These are phyloP conservation scores for Jackrogersella multiformis DNA, from an alignment of 495 filamentous ascomycete species.

Conservation along the genomic window DNA sequence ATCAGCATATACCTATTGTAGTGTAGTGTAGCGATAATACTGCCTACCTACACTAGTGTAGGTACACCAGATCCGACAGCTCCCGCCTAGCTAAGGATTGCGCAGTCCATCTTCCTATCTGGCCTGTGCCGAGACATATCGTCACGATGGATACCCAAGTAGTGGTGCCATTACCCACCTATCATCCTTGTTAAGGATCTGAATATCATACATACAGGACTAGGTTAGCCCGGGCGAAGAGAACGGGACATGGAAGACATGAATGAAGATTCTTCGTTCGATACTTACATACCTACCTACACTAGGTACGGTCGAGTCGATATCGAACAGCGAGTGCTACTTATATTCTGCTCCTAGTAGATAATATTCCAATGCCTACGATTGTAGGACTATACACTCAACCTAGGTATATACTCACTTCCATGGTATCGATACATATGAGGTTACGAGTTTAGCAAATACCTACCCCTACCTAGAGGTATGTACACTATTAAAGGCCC, in stretches of 20 bases:
- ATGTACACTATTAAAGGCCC: too few relatives aligned
- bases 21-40: too few relatives aligned
- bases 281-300: background rate
- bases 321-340: conserved; percentile 7
- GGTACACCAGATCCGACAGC: too few relatives aligned
- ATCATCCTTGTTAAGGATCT: conserved; percentile 32
- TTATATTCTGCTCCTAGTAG: background rate
- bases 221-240: conserved; percentile 3
- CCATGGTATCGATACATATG: background rate
- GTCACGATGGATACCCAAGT: conserved; percentile 10
- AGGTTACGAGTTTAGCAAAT: background rate
- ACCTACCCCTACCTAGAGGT: too few relatives aligned
- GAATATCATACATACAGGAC: conserved; percentile 41
- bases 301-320: too few relatives aligned
- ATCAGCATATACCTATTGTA: too few relatives aligned
- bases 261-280: conserved; percentile 2
- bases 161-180: conserved; percentile 56
- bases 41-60: too few relatives aligned
- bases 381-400: background rate
- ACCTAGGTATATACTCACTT: background rate
- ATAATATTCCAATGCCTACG: background rate
- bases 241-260: background rate
- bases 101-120: conserved; percentile 19
- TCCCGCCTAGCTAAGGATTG: conserved; percentile 36
- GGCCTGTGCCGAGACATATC: conserved; percentile 25